Base-by-base conservation (phyloP, 2,329 filamentous ascomycete genomes). In the Chalaropsis ovoidea region DNA sequence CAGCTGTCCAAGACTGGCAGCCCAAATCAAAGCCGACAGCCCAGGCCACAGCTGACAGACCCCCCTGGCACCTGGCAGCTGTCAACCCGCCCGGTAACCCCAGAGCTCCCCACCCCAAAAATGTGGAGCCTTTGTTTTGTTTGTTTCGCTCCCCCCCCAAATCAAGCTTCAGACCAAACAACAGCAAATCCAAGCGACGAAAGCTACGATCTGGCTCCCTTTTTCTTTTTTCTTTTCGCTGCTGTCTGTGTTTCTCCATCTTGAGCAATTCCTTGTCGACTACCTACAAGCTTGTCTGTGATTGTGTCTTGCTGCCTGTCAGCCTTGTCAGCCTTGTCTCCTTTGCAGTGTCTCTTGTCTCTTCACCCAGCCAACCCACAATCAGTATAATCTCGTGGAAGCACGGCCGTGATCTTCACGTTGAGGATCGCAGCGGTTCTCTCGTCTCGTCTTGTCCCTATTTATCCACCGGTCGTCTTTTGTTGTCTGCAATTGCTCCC, bases 51-150 rank as follows among this genome's bases (percentile, higher is more conserved):
- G n/a, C n/a, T n/a, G n/a, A n/a, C n/a, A n/a, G n/a, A n/a, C n/a
- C n/a, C n/a, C n/a, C n/a, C n/a, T 47, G 43, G 15, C 43, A 47
- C 15, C 17, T 47, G 43, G n/a, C 43, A n/a, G 5, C 1, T 47
- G 3, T n/a, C 4, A 47, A 3, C 43, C 43, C 43, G 10, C 43
- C 43, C n/a, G 43, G 43, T 17, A 19, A 8, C 3, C 3, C 43
- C 43, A 17, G 15, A 47, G 43, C 43, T n/a, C 15, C 42, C 43
- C 4, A 47, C 43, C 43, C 43, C 15, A n/a, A 47, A 47, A 47
- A n/a, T 58, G 54, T 39, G 54, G 54, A 58, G 54, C 54, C 54
- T 58, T 35, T 58, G 54, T 58, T 58, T 58, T 58, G 54, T 58
- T 58, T 58, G 54, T 19, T 58, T 58, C 54, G 47, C 47, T 19